phyloP scores from a whole-genome alignment of 2,329 filamentous ascomycete genomes.

The Diaporthe capsici region DNA sequence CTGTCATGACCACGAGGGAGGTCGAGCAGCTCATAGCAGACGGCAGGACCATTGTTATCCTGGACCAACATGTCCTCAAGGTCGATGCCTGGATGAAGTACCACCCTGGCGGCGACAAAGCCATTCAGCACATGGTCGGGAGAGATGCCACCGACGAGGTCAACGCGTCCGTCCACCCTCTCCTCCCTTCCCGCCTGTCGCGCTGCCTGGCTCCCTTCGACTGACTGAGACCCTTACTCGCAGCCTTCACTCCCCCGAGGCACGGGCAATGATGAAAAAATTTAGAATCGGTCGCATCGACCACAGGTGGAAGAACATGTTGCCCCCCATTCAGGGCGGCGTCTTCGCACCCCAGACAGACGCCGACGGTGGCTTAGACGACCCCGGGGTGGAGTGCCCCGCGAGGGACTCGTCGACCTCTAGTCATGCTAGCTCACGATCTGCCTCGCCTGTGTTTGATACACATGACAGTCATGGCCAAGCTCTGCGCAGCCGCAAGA shows the following conservation, averaged over 20 bases:
- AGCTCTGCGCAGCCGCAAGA: constrained; percentile 55
- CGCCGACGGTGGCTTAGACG: constrained; percentile 52
- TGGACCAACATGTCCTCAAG: constrained; percentile 86
- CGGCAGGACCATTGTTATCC: constrained; percentile 83
- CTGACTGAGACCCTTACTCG: constrained; percentile 27
- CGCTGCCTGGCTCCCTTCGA: neutral
- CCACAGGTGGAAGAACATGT: constrained; percentile 87
- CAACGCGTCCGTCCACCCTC: constrained; percentile 75
- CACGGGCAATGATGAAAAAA: constrained; percentile 80
- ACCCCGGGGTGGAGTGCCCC: constrained; percentile 44
- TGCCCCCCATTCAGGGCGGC: constrained; percentile 93
- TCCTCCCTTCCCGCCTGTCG: neutral
- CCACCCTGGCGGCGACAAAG: constrained; percentile 92
- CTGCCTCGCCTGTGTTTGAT: constrained; percentile 72
- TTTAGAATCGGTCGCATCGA: constrained; percentile 89
- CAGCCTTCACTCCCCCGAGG: constrained; percentile 86
- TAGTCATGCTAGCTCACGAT: constrained; percentile 45
- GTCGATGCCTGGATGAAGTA: constrained; percentile 90
- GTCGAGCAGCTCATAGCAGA: constrained; percentile 88
- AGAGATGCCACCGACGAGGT: constrained; percentile 96
- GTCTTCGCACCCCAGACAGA: constrained; percentile 70
- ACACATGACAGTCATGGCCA: constrained; percentile 2
- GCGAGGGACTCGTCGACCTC: constrained; percentile 41
- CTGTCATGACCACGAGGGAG: constrained; percentile 63
- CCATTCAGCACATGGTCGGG: constrained; percentile 93